Evolutionary conservation across 257 asterid species (phyloP), one percentile per base, ranked within the genome.

Genomic region (Leonotis leonurus): DNA sequence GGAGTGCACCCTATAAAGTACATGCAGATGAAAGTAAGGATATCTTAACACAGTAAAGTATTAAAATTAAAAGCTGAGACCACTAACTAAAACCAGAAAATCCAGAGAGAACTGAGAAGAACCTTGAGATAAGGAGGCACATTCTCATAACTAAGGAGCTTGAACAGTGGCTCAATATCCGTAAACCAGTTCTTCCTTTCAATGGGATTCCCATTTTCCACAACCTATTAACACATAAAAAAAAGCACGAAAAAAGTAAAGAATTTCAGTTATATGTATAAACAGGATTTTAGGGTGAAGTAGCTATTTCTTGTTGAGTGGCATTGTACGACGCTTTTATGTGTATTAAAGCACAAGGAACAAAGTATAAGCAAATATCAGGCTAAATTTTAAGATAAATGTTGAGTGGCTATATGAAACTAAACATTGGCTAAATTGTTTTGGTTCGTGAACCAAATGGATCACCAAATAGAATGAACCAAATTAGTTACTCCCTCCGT

Each of bases 101-200:
- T 50, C 12, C 49, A 66, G 62, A 39, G 62, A n/a, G n/a, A n/a
- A n/a, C n/a, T n/a, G n/a, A n/a, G 60, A 54, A 39, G 63, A 70
- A 83, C 99, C 99, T 93, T 93, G 65, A 93, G 95, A 82, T 87
- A 93, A 55, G 99, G 94, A 71, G 97, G 99, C 74, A 93, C 95
- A 60, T 89, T 93, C 80, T 93, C 99, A 68, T 84, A 93, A 69
- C 97, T 75, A 57, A 89, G 97, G 67, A 93, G 95, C 78, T 93
- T 93, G 85, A 93, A 93, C 75, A 93, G 74, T 60, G 97, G 97
- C 78, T 93, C 95, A 37, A 87, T 93, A 69, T 93, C 96, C 27
- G 92, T 79, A 77, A 93, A 89, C 99, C 99, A 93, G 72, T 83
- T 87, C 84, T 82, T 93, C 75, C 91, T 73, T 68, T 89, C 96